Conservation (phyloP, 2,329 filamentous ascomycete species). For the Dichotomopilus funicola region DNA sequence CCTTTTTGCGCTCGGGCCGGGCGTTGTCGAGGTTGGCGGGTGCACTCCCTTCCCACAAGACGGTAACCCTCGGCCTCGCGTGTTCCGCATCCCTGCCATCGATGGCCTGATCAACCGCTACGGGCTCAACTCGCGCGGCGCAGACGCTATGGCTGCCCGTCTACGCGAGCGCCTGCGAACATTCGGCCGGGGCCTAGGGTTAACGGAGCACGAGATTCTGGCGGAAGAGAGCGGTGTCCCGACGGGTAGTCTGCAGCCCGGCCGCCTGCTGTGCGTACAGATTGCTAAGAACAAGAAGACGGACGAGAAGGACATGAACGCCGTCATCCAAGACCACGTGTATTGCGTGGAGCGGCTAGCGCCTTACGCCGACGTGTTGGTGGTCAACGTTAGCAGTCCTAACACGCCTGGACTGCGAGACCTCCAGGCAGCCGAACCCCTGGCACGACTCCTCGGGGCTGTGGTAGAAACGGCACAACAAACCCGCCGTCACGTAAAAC, state of each 20-base stretch:
- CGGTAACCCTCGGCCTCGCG: conserved; percentile 80
- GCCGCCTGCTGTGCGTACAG: conserved; percentile 80
- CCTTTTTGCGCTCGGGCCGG: conserved; percentile 77
- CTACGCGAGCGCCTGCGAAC: conserved; percentile 70
- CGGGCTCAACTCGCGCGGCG: conserved; percentile 86
- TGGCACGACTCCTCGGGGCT: conserved; percentile 72
- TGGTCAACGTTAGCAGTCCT: conserved; percentile 94
- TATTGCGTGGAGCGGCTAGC: conserved; percentile 79
- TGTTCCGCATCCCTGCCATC: conserved; percentile 78
- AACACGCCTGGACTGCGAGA: conserved; percentile 90
- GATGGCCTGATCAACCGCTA: conserved; percentile 93
- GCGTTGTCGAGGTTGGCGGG: conserved; percentile 86
- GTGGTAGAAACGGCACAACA: conserved; percentile 73
- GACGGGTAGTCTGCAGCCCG: conserved; percentile 69
- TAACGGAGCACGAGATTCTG: conserved; percentile 67
- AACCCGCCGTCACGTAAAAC: conserved; percentile 63
- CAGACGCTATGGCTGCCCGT: conserved; percentile 75
- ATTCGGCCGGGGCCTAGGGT: conserved; percentile 65
- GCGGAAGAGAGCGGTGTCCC: conserved; percentile 70
- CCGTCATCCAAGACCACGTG: conserved; percentile 77
- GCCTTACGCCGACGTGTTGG: conserved; percentile 88
- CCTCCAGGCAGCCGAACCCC: conserved; percentile 75
- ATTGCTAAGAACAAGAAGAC: conserved; percentile 96
- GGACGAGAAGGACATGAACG: conserved; percentile 74
- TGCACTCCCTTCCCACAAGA: conserved; percentile 80